These are phyloP conservation scores for Fusarium avenaceum DNA, from an alignment of 2,329 filamentous ascomycete species.

Conservation along the genomic window DNA sequence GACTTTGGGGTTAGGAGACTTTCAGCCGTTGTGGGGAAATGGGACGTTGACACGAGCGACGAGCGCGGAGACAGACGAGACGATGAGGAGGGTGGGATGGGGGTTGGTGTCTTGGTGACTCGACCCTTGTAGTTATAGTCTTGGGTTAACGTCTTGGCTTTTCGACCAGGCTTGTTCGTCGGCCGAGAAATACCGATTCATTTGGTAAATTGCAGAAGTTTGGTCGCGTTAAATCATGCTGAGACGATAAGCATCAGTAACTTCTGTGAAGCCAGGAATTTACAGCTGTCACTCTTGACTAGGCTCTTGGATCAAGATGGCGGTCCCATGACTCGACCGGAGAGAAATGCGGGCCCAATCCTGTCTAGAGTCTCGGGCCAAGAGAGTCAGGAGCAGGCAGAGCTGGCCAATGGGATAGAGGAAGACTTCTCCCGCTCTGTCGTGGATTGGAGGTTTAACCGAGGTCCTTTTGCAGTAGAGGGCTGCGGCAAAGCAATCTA, in stretches of 20 bases:
- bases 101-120: not conserved
- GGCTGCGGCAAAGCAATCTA: not conserved
- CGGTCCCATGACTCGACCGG: slow-evolving; percentile 10
- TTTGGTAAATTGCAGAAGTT: not conserved
- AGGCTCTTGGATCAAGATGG: not conserved
- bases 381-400: slow-evolving; percentile 10
- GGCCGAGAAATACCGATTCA: not conserved
- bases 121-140: not conserved
- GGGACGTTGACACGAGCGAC: not conserved
- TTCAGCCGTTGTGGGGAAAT: slow-evolving; percentile 20
- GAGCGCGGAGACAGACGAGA: not conserved
- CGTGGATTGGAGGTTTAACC: slow-evolving; percentile 14
- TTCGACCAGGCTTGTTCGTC: not conserved
- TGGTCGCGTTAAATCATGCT: not conserved
- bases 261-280: not conserved
- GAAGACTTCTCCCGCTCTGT: not conserved
- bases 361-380: slow-evolving; percentile 15
- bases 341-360: slow-evolving; percentile 4
- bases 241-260: not conserved
- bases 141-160: not conserved
- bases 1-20: slow-evolving; percentile 18
- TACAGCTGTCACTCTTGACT: not conserved
- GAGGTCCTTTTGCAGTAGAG: slow-evolving; percentile 2
- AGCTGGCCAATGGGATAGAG: slow-evolving; percentile 12
- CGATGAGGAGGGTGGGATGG: slow-evolving; percentile 3